Evolutionary conservation across 2,329 filamentous ascomycete species (phyloP), one percentile per base, ranked within the genome.

Genomic region (Ophiostoma sp.): DNA sequence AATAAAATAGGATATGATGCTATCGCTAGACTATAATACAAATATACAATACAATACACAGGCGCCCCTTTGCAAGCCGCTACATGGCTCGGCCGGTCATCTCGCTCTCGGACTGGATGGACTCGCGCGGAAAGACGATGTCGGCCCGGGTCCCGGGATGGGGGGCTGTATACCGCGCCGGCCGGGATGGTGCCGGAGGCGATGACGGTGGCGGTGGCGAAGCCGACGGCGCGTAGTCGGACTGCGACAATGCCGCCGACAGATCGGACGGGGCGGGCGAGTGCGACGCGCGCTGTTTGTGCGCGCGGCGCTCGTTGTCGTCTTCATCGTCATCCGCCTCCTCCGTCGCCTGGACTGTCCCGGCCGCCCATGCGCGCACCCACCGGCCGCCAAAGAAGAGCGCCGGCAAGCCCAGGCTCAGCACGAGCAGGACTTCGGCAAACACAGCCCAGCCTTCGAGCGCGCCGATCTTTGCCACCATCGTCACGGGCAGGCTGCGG

Each of bases 361-460:
- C 76, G 0, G 73, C 75, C 0, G 76, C 75, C 74, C 73, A 77
- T 27, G 70, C 58, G 1, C 76, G 72, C n/a, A 77, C 63, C 63
- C 67, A 69, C 58, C 73, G 73, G 6, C 75, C 75, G 44, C 68
- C 72, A 41, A 75, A 73, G 55, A 73, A 76, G 40, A 78, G 72
- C 0, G 70, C 60, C 0, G 76, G 75, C 44, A 78, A 67, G 2
- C 75, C 74, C 5, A 78, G 70, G 3, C 73, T 73, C 3, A 75
- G 60, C 1, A 77, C 74, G 44, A 76, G 73, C 65, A 78, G 72
- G 16, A 73, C 72, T 69, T 77, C 76, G 14, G 74, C 75, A 44
- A 75, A 77, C 4, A 77, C 73, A 7, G 72, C 72, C 64, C 76
- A 76, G 0, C 73, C 75, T 4, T 68, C 72, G 5, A 77, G 66